phyloP scores from a whole-genome alignment of 805 yeast genomes.

The Saccharomycopsis sp. region DNA sequence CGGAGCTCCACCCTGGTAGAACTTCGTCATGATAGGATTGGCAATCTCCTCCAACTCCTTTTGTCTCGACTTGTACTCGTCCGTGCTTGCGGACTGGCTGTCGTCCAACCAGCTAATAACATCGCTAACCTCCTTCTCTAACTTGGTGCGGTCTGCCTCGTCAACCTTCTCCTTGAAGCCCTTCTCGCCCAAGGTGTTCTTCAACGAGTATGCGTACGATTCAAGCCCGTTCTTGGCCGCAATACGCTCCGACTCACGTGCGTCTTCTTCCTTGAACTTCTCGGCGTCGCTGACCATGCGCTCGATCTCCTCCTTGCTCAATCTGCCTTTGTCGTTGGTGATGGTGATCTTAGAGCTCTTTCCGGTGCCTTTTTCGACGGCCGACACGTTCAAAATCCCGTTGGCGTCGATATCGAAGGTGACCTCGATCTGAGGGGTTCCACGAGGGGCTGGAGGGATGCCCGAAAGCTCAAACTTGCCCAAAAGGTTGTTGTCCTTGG shows the following conservation, averaged over 20 bases:
- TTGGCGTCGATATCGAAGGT: slow-evolving; percentile 96
- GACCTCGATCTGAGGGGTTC: slow-evolving; percentile 97
- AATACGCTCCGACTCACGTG: slow-evolving; percentile 87
- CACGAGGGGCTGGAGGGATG: slow-evolving; percentile 98
- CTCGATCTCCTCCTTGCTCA: slow-evolving; percentile 95
- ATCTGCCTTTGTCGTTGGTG: slow-evolving; percentile 98
- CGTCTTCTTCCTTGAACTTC: slow-evolving; percentile 96
- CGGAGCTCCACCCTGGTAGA: slow-evolving; percentile 65
- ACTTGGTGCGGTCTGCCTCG: slow-evolving; percentile 63
- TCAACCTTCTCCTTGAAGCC: slow-evolving; percentile 72
- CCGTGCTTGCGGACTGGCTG: slow-evolving; percentile 86
- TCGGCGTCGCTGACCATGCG: slow-evolving; percentile 98
- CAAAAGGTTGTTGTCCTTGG: slow-evolving; percentile 93
- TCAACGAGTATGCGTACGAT: slow-evolving; percentile 91
- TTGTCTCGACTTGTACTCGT: slow-evolving; percentile 89
- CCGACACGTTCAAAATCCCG: slow-evolving; percentile 95
- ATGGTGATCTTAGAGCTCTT: slow-evolving; percentile 94
- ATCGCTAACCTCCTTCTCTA: slow-evolving; percentile 78
- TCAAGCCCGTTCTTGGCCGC: slow-evolving; percentile 94
- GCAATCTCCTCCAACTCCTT: slow-evolving; percentile 95
- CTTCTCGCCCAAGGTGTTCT: slow-evolving; percentile 71
- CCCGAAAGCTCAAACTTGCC: slow-evolving; percentile 97
- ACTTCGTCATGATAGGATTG: slow-evolving; percentile 94
- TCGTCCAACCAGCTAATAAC: slow-evolving; percentile 87
- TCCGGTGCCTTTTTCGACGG: slow-evolving; percentile 98